phyloP scores from a whole-genome alignment of 257 asterid genomes.

The Fraxinus excelsior region DNA sequence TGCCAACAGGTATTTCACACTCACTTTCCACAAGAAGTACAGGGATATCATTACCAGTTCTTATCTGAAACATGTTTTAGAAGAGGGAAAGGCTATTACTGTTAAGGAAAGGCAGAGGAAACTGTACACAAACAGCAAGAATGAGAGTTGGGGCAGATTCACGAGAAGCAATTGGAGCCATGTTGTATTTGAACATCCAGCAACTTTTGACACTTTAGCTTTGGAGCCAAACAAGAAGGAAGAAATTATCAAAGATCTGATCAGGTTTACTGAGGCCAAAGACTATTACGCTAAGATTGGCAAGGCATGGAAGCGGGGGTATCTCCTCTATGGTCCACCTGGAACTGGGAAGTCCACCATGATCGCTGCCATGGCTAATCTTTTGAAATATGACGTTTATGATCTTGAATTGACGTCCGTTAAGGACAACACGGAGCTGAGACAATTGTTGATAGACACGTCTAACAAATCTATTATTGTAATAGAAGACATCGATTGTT shows the following conservation, averaged over 20 bases:
- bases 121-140: constrained; percentile 25
- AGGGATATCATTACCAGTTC: too few relatives aligned
- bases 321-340: constrained; percentile 32
- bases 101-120: constrained; percentile 30
- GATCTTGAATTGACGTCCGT: constrained; percentile 29
- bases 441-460: constrained; percentile 16
- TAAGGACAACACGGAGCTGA: constrained; percentile 18
- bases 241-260: constrained; percentile 29
- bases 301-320: constrained; percentile 31
- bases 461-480: constrained; percentile 28
- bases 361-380: constrained; percentile 38
- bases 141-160: constrained; percentile 7
- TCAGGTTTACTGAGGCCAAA: constrained; percentile 23
- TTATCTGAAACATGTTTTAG: constrained; percentile 32
- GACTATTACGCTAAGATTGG: constrained; percentile 32
- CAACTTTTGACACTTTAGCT: constrained; percentile 21
- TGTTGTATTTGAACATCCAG: constrained; percentile 24
- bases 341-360: constrained; percentile 37
- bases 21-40: too few relatives aligned
- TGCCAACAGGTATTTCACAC: constrained; percentile 13
- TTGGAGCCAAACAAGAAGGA: constrained; percentile 28
- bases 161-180: constrained; percentile 26
- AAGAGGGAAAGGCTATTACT: constrained; percentile 25
- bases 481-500: constrained; percentile 40
- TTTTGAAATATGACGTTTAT: constrained; percentile 28